Percentiles rank a stretch among this genome's conserved stretches.
These are phyloP conservation scores for Pseudocercospora vitis DNA, from an alignment of 2,329 filamentous ascomycete genomes.

Conservation along the genomic window DNA sequence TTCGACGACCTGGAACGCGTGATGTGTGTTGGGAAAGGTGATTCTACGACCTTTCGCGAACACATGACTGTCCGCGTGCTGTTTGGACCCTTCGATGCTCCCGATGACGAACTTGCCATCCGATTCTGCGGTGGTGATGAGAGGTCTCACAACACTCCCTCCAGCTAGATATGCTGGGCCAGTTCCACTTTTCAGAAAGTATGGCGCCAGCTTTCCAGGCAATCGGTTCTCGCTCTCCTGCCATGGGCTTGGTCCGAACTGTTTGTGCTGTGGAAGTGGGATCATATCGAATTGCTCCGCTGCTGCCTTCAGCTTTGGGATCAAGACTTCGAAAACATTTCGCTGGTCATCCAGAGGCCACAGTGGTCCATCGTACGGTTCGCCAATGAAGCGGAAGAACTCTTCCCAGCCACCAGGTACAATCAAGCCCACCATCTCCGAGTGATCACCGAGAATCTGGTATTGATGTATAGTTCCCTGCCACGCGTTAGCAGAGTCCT, in stretches of 20 bases:
- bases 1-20: slow-evolving; percentile 54
- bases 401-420: slow-evolving; percentile 61
- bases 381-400: slow-evolving; percentile 60
- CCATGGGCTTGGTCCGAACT: slow-evolving; percentile 49
- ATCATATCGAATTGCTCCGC: slow-evolving; percentile 58
- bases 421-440: slow-evolving; percentile 56
- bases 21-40: slow-evolving; percentile 51
- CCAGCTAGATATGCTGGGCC: slow-evolving; percentile 51
- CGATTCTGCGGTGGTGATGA: slow-evolving; percentile 52
- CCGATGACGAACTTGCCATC: slow-evolving; percentile 55
- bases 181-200: slow-evolving; percentile 54
- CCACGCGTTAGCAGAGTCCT: slow-evolving; percentile 5
- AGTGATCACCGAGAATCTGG: slow-evolving; percentile 55
- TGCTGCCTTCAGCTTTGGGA: slow-evolving; percentile 58
- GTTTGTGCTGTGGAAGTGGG: slow-evolving; percentile 51
- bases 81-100: slow-evolving; percentile 50
- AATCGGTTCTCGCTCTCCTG: slow-evolving; percentile 43
- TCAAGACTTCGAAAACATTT: slow-evolving; percentile 51
- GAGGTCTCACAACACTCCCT: slow-evolving; percentile 50
- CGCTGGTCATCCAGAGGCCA: slow-evolving; percentile 56
- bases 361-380: slow-evolving; percentile 49
- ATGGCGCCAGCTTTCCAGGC: slow-evolving; percentile 44
- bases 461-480: slow-evolving; percentile 57
- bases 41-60: slow-evolving; percentile 39
- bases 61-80: slow-evolving; percentile 39